Percentiles rank a stretch among this genome's conserved stretches.
Conservation (phyloP, 192 early-diverging fungal genomes). For the Podochytrium sp. region DNA sequence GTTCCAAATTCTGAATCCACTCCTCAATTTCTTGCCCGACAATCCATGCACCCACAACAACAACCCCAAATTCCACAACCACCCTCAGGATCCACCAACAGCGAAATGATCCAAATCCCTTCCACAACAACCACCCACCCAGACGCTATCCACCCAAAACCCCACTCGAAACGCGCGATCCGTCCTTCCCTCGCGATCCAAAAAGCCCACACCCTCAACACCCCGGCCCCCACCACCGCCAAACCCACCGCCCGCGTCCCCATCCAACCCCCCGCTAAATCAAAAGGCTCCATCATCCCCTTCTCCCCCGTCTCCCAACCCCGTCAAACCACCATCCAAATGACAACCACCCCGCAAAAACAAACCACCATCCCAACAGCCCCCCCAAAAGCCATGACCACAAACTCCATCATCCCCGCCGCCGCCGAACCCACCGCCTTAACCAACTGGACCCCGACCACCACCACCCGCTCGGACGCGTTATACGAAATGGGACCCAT, state of each 20-base stretch:
- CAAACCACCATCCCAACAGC: not conserved
- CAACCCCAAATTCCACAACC: too few relatives aligned
- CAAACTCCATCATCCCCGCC: not conserved
- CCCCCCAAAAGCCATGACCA: slow-evolving; percentile 12
- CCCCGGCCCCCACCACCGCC: not conserved
- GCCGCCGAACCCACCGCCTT: not conserved
- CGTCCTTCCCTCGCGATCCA: not conserved
- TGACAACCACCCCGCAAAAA: not conserved
- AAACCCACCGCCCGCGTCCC: not conserved
- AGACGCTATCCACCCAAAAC: not conserved
- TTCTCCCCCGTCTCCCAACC: not conserved
- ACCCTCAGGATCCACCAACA: not conserved
- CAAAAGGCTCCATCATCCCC: not conserved
- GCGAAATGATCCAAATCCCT: not conserved
- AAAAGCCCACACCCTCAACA: not conserved
- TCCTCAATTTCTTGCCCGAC: too few relatives aligned
- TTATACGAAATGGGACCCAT: too few relatives aligned
- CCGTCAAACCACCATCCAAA: not conserved
- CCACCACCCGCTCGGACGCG: too few relatives aligned
- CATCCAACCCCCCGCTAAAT: not conserved
- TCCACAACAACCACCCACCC: not conserved
- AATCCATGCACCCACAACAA: too few relatives aligned
- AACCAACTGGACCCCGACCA: not conserved
- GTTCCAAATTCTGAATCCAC: too few relatives aligned
- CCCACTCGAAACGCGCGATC: not conserved